Base-by-base conservation (phyloP, 1,139 yeast genomes). In the Torulaspora globosa region DNA sequence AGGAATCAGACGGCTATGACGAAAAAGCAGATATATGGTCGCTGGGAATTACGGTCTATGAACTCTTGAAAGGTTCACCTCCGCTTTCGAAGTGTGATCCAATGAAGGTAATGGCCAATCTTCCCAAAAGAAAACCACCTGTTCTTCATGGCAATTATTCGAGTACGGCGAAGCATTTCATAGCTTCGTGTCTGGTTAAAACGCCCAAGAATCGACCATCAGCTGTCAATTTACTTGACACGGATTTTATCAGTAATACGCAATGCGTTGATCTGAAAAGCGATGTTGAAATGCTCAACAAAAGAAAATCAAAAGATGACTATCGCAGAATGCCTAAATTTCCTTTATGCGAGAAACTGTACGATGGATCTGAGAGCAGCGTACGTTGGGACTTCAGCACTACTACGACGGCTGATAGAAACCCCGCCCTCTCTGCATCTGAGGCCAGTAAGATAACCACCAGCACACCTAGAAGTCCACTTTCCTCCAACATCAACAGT, bases 1-100 rank as follows among this genome's bases (percentile, higher is more conserved):
- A 57, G 46, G 56, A 57, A 29, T 60, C 68, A 12, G 65, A 66
- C 14, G 90, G 90, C 1, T 84, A 87, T 59, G 75, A 84, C 60
- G 84, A 82, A 55, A 85, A 82, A 59, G 94, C 88, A 3, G 96
- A 87, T 60, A 83, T 87, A 44, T 87, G 96, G 96, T 85, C 95
- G 0, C 70, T 85, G 3, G 96, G 95, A 0, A 86, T 87, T 41
- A 87, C 95, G 1, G 76, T 84, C 0, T 82, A 84, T 54, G 96
- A 87, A 61, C 66, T 87, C 39, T 72, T 82, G 1, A 79, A 80
- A 3, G 95, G 95, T 0, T 66, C 74, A 5, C 92, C 94, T 0
- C 95, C 96, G 1, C 70, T 79, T 43, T 66, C 85, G 0, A 78
- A 81, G 27, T 70, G 76, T 48, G 87, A 84, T 48, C 95, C 95